Evolutionary conservation across 176 grass and related monocot genomes (phyloP).

Genomic region (Oryza meridionalis): DNA sequence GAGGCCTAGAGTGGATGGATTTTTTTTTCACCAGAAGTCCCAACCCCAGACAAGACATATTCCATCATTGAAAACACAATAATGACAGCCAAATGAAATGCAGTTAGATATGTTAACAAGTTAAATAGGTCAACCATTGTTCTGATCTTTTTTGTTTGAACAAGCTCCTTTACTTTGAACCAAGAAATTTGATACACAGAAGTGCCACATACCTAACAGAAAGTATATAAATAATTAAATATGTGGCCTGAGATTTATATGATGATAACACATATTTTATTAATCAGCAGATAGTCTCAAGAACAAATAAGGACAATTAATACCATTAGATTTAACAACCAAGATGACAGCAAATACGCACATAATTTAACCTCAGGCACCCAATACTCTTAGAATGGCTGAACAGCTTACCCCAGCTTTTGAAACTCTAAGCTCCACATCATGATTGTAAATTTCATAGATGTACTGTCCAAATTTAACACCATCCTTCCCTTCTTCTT

Average conservation of each 20-base stretch:
- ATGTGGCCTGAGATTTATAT: not conserved
- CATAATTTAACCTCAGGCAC: conserved; percentile 2
- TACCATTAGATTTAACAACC: conserved; percentile 4
- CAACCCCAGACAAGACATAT: not conserved
- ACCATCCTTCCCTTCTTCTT: conserved; percentile 93
- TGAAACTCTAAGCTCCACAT: conserved; percentile 92
- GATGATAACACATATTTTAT: conserved; percentile 18
- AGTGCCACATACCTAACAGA: not conserved
- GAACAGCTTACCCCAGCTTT: conserved; percentile 89
- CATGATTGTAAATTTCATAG: conserved; percentile 97
- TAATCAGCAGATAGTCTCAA: conserved; percentile 17
- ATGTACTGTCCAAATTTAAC: conserved; percentile 92
- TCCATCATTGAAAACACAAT: not conserved
- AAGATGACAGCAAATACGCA: conserved; percentile 21
- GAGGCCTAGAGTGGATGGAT: not conserved
- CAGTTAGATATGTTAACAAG: conserved; percentile 11
- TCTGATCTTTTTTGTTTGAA: not conserved
- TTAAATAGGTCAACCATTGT: not conserved
- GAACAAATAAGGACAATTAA: conserved; percentile 8
- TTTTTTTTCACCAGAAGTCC: conserved; percentile 9
- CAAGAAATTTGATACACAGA: conserved; percentile 6
- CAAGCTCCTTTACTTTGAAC: conserved; percentile 27
- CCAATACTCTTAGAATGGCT: conserved; percentile 3
- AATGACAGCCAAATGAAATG: conserved; percentile 16
- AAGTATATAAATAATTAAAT: not conserved